Percentiles rank a stretch among this genome's conserved stretches.
Conservation (phyloP, 2,329 filamentous ascomycete species). For the Talaromyces amestolkiae region DNA sequence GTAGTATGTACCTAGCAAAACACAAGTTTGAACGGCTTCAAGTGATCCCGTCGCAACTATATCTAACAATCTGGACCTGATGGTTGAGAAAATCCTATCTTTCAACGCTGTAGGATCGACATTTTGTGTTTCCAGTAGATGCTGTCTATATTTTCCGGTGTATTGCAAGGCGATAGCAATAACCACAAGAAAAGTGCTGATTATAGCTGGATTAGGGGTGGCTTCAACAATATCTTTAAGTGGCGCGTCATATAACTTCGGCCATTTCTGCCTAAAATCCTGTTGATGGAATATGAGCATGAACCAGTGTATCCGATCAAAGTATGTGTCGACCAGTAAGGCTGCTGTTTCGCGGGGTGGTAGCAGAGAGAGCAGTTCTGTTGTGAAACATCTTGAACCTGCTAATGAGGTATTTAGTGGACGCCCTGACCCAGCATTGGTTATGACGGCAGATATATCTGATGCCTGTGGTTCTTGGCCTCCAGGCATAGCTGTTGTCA, state of each 20-base stretch:
- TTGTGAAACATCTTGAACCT: not conserved
- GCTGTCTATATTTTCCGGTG: not conserved
- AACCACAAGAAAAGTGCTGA: not conserved
- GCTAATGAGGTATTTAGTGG: not conserved
- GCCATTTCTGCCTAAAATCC: conserved; percentile 29
- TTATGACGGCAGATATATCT: not conserved
- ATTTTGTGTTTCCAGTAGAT: not conserved
- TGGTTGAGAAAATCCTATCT: not conserved
- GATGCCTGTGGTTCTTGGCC: not conserved
- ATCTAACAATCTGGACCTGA: not conserved
- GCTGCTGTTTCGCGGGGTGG: not conserved
- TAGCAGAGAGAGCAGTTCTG: not conserved
- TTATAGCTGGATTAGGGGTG: not conserved
- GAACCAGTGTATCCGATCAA: conserved; percentile 43
- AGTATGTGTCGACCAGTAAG: conserved; percentile 37
- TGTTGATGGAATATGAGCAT: conserved; percentile 39
- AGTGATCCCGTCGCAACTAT: not conserved
- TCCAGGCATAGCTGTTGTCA: not conserved
- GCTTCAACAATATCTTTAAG: not conserved
- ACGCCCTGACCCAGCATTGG: not conserved
- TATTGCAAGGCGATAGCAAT: not conserved
- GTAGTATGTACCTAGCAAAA: conserved; percentile 40
- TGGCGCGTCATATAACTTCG: conserved; percentile 25
- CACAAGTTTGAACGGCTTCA: conserved; percentile 25
- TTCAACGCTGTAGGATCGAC: not conserved